These are phyloP conservation scores for Aspergillus funiculosus DNA, from an alignment of 495 filamentous ascomycete species.

Conservation along the genomic window DNA sequence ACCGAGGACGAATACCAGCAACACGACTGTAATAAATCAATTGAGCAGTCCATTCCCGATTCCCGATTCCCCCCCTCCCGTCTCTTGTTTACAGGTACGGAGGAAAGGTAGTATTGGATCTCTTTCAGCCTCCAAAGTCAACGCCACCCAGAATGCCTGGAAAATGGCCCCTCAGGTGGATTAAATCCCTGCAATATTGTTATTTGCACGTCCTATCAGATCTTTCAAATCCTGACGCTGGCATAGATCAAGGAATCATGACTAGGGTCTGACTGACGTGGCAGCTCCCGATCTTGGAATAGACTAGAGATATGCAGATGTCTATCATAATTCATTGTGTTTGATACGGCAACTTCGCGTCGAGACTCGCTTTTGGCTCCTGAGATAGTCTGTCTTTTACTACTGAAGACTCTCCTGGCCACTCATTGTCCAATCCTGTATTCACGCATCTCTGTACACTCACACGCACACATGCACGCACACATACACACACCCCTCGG, in stretches of 20 bases:
- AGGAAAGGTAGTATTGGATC: neutral
- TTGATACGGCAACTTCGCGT: slow-evolving; percentile 6
- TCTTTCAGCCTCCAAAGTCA: slow-evolving; percentile 13
- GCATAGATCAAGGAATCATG: slow-evolving; percentile 13
- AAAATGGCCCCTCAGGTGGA: slow-evolving; percentile 10
- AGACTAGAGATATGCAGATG: slow-evolving; percentile 13
- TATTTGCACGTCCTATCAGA: slow-evolving; percentile 15
- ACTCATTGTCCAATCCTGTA: neutral
- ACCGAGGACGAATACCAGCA: no score
- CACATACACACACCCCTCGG: no score
- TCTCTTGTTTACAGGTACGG: no score
- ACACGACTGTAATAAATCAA: no score
- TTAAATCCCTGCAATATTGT: slow-evolving; percentile 10
- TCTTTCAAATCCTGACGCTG: neutral
- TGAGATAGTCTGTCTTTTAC: no score
- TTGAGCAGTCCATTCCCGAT: no score
- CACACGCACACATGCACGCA: no score
- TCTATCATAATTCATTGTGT: slow-evolving; percentile 5
- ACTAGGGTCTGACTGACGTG: slow-evolving; percentile 22
- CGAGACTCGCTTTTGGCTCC: slow-evolving; percentile 6
- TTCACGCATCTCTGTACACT: no score
- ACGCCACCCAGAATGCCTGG: slow-evolving; percentile 6
- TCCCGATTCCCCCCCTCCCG: no score
- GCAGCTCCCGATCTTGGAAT: slow-evolving; percentile 15
- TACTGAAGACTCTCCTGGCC: neutral